Evolutionary conservation across 768 basidiomycete genomes (phyloP).

Genomic region (Favolaschia claudopus): DNA sequence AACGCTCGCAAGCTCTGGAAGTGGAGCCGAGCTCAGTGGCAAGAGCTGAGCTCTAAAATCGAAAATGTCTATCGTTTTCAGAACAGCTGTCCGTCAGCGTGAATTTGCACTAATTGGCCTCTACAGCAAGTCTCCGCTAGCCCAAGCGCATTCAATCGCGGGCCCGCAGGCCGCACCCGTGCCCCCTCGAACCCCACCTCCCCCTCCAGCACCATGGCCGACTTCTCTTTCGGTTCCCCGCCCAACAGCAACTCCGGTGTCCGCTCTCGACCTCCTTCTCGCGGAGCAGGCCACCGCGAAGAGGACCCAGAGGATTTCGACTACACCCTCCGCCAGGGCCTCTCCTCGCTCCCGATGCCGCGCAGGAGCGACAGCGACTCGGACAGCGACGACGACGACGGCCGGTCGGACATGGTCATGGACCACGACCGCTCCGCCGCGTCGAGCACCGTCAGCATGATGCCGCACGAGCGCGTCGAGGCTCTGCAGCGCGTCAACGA

Average conservation of each 20-base stretch:
- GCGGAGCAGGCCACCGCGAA: conserved; percentile 38
- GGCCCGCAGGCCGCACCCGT: conserved; percentile 57
- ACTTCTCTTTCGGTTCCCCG: conserved; percentile 47
- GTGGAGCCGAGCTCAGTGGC: too few species aligned
- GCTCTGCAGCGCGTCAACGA: conserved; percentile 75
- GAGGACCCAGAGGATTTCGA: conserved; percentile 45
- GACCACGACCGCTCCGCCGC: conserved; percentile 54
- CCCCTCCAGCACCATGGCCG: conserved; percentile 41
- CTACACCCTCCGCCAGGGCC: conserved; percentile 43
- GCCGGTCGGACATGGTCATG: conserved; percentile 60
- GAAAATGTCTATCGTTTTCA: too few species aligned
- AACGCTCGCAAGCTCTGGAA: too few species aligned
- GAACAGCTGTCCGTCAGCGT: too few species aligned
- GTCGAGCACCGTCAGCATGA: conserved; percentile 68
- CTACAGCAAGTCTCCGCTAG: conserved; percentile 48
- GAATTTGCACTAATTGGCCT: conserved; percentile 22
- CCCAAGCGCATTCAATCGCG: conserved; percentile 52
- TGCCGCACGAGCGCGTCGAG: conserved; percentile 76
- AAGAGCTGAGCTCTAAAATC: too few species aligned
- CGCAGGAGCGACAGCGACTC: conserved; percentile 51
- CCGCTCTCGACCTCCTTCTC: conserved; percentile 71
- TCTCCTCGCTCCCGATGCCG: conserved; percentile 67
- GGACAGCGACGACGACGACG: conserved; percentile 64
- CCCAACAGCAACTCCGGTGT: conserved; percentile 41
- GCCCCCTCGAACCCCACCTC: conserved; percentile 80